Base-by-base conservation (phyloP, 768 basidiomycete species). In the Cubamyces sp. region DNA sequence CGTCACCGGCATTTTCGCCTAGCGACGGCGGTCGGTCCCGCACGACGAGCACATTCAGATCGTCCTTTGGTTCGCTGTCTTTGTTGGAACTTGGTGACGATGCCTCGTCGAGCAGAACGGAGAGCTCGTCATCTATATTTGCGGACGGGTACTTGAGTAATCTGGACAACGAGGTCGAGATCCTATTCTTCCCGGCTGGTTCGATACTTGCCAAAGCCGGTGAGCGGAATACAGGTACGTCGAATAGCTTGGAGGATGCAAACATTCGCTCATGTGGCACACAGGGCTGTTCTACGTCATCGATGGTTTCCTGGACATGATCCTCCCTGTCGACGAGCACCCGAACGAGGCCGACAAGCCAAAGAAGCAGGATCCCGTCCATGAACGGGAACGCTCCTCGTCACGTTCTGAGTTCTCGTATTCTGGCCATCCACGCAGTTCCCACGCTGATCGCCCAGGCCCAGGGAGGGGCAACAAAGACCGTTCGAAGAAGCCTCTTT, bases 111-210 rank as follows among this genome's bases (percentile, higher is more conserved):
- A 91, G 84, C 58, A 77, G 84, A 60, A 88, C 89, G 0, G 86
- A 82, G 30, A 81, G 77, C 43, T 87, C 87, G 16, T 83, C 82
- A 7, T 77, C 76, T 30, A 73, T 76, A 28, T 80, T 79, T 15
- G 76, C 79, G 18, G 83, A 74, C 25, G 84, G 74, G 19, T 86
- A 89, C 66, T 82, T 93, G 77, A 88, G 82, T 67, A 96, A 94
- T 19, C 77, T 99, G 15, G 95, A 97, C 70, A 98, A 98, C 59
- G 93, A 97, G 71, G 92, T 98, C 1, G 97, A 99, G 74, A 96
- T 99, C 54, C 73, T 98, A 34, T 98, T 89, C 74, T 98, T 94
- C 76, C 82, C 91, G 43, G 88, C 92, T 53, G 97, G 96, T 1
- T 87, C 89, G 4, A 86, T 86, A 2, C 76, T 98, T 21, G 95